phyloP scores from a whole-genome alignment of 495 filamentous ascomycete genomes.

The Glarea lozoyensis region DNA sequence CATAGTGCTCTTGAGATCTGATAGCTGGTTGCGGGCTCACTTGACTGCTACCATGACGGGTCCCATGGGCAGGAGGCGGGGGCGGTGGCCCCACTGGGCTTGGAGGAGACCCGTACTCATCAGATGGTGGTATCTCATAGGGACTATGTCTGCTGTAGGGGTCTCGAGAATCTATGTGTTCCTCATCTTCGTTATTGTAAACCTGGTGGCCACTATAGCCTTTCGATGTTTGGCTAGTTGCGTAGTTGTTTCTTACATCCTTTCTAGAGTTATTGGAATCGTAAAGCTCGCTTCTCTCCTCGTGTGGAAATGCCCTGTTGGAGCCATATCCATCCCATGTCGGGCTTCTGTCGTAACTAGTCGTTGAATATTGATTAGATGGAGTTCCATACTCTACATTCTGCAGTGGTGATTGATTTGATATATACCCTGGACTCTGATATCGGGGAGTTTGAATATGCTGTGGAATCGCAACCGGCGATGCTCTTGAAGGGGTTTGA shows the following conservation, averaged over 20 bases:
- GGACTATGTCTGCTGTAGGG: constrained; percentile 6
- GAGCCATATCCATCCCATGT: constrained; percentile 11
- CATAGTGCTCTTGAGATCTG: constrained; percentile 13
- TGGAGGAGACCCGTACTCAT: constrained; percentile 16
- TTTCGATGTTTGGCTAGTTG: no score
- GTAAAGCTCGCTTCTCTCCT: constrained; percentile 15
- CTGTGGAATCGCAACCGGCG: constrained; percentile 16
- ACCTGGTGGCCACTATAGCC: constrained; percentile 8
- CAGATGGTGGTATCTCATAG: constrained; percentile 14
- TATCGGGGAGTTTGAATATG: constrained; percentile 22
- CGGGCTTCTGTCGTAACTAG: constrained; percentile 10
- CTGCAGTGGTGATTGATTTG: constrained; percentile 33
- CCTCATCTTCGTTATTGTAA: constrained; percentile 11
- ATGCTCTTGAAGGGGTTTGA: constrained; percentile 19
- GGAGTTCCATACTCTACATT: constrained; percentile 34
- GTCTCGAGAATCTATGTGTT: constrained; percentile 8
- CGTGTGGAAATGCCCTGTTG: constrained; percentile 1
- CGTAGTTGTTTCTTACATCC: no score
- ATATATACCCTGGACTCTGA: constrained; percentile 19
- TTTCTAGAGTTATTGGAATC: constrained; percentile 1
- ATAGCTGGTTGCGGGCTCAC: constrained; percentile 10
- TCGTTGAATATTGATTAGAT: constrained; percentile 12
- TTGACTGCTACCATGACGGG: constrained; percentile 10
- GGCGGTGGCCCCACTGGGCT: constrained; percentile 21
- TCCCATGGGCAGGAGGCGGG: constrained; percentile 21